Evolutionary conservation across 805 yeast genomes (phyloP).

Genomic region (Metschnikowia kofuensis): DNA sequence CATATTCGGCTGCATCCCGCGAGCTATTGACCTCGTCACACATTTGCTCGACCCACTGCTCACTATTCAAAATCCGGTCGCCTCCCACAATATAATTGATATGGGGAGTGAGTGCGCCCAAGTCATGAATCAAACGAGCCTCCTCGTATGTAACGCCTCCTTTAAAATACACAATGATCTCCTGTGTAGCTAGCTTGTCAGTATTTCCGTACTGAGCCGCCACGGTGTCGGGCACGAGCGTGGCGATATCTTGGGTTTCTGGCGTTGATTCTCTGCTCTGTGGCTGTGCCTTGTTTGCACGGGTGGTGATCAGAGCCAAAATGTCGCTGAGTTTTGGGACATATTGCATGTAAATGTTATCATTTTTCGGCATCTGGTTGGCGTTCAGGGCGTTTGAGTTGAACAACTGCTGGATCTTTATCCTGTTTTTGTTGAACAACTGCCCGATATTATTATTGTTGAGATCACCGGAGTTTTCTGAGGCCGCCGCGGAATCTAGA

Average conservation of each 20-base stretch:
- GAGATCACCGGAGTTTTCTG: background rate
- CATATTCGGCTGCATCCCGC: constrained; percentile 6
- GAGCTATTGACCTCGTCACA: constrained; percentile 28
- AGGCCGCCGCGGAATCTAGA: background rate
- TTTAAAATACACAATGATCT: constrained; percentile 66
- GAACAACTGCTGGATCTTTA: constrained; percentile 30
- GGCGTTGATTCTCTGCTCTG: constrained; percentile 7
- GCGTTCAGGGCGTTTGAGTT: constrained; percentile 20
- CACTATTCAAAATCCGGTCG: constrained; percentile 34
- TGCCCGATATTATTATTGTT: constrained; percentile 22
- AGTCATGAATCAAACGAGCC: constrained; percentile 73
- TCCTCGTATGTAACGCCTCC: constrained; percentile 96
- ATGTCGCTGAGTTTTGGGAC: constrained; percentile 62
- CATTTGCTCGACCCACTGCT: constrained; percentile 31
- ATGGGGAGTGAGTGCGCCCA: constrained; percentile 54
- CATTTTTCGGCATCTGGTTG: constrained; percentile 33
- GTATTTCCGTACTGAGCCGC: constrained; percentile 25
- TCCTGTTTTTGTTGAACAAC: constrained; percentile 32
- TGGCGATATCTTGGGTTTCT: constrained; percentile 21
- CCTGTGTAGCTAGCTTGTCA: constrained; percentile 45
- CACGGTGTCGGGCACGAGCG: constrained; percentile 40
- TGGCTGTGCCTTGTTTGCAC: constrained; percentile 8
- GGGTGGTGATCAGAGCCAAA: constrained; percentile 21
- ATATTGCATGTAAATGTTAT: constrained; percentile 89
- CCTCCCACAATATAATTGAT: constrained; percentile 82